Evolutionary conservation across 208 protist species (phyloP).

Genomic region (Leptomonas pyrrhocoris): DNA sequence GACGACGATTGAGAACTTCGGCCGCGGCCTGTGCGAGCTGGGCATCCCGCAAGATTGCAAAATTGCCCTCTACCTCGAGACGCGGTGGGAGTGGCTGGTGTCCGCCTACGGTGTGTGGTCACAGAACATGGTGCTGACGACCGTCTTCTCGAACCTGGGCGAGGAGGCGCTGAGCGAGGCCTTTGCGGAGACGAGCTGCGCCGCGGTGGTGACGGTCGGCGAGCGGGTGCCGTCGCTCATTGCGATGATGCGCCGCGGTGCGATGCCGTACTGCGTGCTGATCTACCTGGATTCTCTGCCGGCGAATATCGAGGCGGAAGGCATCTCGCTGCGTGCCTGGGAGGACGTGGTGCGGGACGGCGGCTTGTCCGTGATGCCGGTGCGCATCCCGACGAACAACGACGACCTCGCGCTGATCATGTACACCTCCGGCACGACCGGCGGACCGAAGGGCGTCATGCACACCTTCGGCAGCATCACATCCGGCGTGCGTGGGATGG

Average conservation of each 20-base stretch:
- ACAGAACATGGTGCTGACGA: slow-evolving; percentile 57
- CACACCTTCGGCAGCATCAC: slow-evolving; percentile 80
- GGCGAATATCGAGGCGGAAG: slow-evolving; percentile 49
- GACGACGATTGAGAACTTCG: slow-evolving; percentile 51
- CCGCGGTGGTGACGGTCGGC: slow-evolving; percentile 78
- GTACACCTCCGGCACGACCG: slow-evolving; percentile 90
- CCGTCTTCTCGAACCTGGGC: slow-evolving; percentile 86
- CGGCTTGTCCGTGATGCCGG: slow-evolving; percentile 32
- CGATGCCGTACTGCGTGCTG: slow-evolving; percentile 47
- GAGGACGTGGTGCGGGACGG: slow-evolving; percentile 33
- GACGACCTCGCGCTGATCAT: slow-evolving; percentile 58
- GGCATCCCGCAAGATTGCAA: slow-evolving; percentile 40
- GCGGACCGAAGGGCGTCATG: slow-evolving; percentile 90
- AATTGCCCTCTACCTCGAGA: slow-evolving; percentile 84
- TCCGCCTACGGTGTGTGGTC: slow-evolving; percentile 78
- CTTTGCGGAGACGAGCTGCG: slow-evolving; percentile 71
- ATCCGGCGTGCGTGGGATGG: slow-evolving; percentile 52
- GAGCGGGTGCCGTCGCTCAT: slow-evolving; percentile 59
- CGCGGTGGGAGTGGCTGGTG: slow-evolving; percentile 80
- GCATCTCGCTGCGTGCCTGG: slow-evolving; percentile 37
- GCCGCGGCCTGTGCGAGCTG: slow-evolving; percentile 52
- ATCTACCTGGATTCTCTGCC: slow-evolving; percentile 64
- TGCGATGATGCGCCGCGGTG: slow-evolving; percentile 41
- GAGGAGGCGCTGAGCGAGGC: slow-evolving; percentile 78
- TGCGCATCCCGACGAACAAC: slow-evolving; percentile 33